Evolutionary conservation across 2,329 filamentous ascomycete genomes (phyloP).

Genomic region (Zymoseptoria passerinii): DNA sequence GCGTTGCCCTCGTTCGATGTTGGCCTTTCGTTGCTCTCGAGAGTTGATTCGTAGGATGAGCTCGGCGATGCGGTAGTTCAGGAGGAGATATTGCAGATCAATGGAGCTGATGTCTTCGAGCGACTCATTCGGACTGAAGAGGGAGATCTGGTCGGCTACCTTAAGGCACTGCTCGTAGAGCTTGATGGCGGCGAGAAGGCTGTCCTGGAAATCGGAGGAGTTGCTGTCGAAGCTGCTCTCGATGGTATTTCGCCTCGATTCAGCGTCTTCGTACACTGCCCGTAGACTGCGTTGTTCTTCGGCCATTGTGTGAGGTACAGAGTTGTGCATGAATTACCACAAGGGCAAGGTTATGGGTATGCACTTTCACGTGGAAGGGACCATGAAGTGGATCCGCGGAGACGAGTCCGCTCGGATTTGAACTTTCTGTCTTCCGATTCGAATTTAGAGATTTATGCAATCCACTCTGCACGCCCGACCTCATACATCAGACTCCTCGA

Average conservation of each 20-base stretch:
- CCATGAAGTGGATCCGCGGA: background rate
- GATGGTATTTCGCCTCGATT: conserved; percentile 48
- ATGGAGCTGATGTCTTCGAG: conserved; percentile 77
- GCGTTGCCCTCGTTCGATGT: conserved; percentile 56
- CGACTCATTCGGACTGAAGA: conserved; percentile 87
- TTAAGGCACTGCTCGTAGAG: conserved; percentile 66
- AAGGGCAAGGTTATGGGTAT: background rate
- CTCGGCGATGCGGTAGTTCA: conserved; percentile 72
- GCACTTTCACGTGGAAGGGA: background rate
- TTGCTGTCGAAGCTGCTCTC: conserved; percentile 58
- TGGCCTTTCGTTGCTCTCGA: conserved; percentile 49
- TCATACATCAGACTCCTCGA: conserved; percentile 7
- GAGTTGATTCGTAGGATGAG: conserved; percentile 61
- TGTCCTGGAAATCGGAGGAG: conserved; percentile 57
- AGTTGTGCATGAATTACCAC: background rate
- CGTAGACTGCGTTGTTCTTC: conserved; percentile 48
- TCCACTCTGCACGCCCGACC: background rate
- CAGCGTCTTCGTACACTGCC: conserved; percentile 45
- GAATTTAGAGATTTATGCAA: background rate
- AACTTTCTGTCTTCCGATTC: background rate
- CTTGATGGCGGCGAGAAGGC: conserved; percentile 57
- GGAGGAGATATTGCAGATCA: conserved; percentile 75
- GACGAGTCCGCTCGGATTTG: background rate
- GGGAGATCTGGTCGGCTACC: conserved; percentile 59
- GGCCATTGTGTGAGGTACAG: conserved; percentile 26